Evolutionary conservation across 768 basidiomycete genomes (phyloP), one percentile per base, ranked within the genome.

Genomic region (Phylloporus rhodoxanthus): DNA sequence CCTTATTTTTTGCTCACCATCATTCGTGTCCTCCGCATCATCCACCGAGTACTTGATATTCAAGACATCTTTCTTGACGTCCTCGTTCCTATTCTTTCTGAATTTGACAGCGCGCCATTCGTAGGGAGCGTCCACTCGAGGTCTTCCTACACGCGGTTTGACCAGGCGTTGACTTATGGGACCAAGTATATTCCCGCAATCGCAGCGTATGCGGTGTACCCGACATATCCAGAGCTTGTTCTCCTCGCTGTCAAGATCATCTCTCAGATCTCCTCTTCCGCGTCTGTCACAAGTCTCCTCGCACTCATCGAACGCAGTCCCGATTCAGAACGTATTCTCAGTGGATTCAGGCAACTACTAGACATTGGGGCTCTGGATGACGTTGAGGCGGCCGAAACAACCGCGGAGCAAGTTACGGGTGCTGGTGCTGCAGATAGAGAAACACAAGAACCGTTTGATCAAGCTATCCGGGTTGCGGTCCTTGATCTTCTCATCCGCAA

Each of bases 11-110:
- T 77, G 29, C 77, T 76, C 41, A 87, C 88, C 4, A 85, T 96
- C 54, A 71, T 84, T 17, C 86, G 92, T 13, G 80, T 89, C 7
- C 73, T 98, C 30, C 75, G 93, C 46, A 90, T 95, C 54, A 75
- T 91, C 14, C 79, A 83, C 53, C 84, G 91, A 1, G 77, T 87
- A 0, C 72, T 97, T 50, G 88, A 92, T 54, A 77, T 91, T 23
- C 93, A 98, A 61, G 84, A 87, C 43, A 78, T 91, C 48, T 96
- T 94, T 73, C 74, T 93, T 36, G 92, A 97, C 47, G 83, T 93
- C 20, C 78, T 95, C 43, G 70, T 95, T 3, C 91, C 91, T 2
- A 69, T 86, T 19, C 76, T 94, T 8, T 71, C 79, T 17, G 85
- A 91, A 47, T 73, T 82, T 50, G 80, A 80, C 52, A 78, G 76